Base-by-base conservation (phyloP, 2,329 filamentous ascomycete genomes). In the Penicillium sp. region DNA sequence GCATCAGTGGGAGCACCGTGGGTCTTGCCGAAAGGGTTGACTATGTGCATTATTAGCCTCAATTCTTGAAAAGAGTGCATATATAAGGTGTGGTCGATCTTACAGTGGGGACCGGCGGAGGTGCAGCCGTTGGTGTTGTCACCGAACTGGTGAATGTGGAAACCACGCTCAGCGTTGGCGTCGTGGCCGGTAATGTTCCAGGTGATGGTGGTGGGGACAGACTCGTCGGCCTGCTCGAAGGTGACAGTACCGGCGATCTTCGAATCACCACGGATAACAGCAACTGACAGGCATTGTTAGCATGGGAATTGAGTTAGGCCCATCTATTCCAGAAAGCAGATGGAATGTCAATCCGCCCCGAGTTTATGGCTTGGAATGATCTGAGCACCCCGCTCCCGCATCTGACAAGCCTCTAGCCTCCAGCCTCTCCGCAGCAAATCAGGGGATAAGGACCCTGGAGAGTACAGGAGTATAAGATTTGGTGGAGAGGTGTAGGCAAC, bases 111-210 rank as follows among this genome's bases (percentile, higher is more conserved):
- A 53, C 95, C 95, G 67, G 95, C 95, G 67, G 90, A 96, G 67
- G 93, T 98, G 90, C 95, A 99, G 79, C 95, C 95, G 82, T 99
- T 99, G 85, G 95, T 98, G 86, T 98, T 98, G 86, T 98, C 95
- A 77, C 95, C 95, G 74, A 96, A 99, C 79, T 95, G 91, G 84
- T 99, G 95, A 75, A 99, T 88, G 85, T 99, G 95, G 86, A 98
- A 92, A 79, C 91, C 95, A 80, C 95, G 93, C 87, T 96, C 86
- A 75, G 95, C 93, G 78, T 96, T 96, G 80, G 93, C 73, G 76
- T 98, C 93, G 81, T 97, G 84, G 80, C 95, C 93, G 62, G 85
- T 84, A 80, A 99, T 92, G 80, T 97, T 86, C 88, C 90, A 99
- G 74, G 89, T 86, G 82, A 99, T 85, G 77, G 84, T 93, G 75